Evolutionary conservation across 768 basidiomycete species (phyloP).

Genomic region (Boletus rubroflammeus): DNA sequence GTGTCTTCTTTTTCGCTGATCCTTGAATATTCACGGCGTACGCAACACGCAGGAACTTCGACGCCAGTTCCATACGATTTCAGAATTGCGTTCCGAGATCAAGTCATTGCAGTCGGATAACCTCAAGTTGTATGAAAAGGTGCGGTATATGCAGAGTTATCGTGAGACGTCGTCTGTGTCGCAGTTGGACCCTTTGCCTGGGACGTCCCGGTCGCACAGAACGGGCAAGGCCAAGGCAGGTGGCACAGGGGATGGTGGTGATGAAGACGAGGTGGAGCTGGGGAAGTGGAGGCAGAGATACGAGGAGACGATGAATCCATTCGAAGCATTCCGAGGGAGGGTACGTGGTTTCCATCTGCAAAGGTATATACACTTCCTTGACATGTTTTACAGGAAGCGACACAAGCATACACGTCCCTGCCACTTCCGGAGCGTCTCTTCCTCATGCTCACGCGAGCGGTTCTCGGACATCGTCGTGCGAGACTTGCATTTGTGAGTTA

Average conservation of each 20-base stretch:
- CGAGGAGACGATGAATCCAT: slow-evolving; percentile 97
- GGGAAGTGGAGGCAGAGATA: slow-evolving; percentile 89
- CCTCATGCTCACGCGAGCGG: slow-evolving; percentile 76
- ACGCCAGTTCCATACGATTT: slow-evolving; percentile 92
- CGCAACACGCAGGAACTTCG: slow-evolving; percentile 68
- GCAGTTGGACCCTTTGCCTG: slow-evolving; percentile 67
- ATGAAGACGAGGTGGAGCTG: slow-evolving; percentile 58
- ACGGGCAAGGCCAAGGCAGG: background rate
- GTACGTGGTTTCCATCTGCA: slow-evolving; percentile 45
- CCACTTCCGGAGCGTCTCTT: slow-evolving; percentile 91
- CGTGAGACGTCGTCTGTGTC: slow-evolving; percentile 67
- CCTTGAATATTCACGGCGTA: background rate
- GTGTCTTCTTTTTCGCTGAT: background rate
- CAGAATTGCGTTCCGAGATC: slow-evolving; percentile 89
- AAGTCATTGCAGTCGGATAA: slow-evolving; percentile 93
- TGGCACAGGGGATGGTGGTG: slow-evolving; percentile 25
- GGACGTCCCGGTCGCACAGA: slow-evolving; percentile 19
- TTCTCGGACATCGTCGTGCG: slow-evolving; percentile 88
- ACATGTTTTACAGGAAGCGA: slow-evolving; percentile 70
- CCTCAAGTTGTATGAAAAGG: slow-evolving; percentile 97
- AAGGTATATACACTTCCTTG: background rate
- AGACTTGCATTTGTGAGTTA: slow-evolving; percentile 88
- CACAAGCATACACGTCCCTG: slow-evolving; percentile 86
- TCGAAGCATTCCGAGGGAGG: slow-evolving; percentile 93
- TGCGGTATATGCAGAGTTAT: slow-evolving; percentile 97